A percentile compares a stretch with the other conserved stretches of the same genome.
Evolutionary conservation across 345 rosid species (phyloP).

Genomic region (Populus davidiana): DNA sequence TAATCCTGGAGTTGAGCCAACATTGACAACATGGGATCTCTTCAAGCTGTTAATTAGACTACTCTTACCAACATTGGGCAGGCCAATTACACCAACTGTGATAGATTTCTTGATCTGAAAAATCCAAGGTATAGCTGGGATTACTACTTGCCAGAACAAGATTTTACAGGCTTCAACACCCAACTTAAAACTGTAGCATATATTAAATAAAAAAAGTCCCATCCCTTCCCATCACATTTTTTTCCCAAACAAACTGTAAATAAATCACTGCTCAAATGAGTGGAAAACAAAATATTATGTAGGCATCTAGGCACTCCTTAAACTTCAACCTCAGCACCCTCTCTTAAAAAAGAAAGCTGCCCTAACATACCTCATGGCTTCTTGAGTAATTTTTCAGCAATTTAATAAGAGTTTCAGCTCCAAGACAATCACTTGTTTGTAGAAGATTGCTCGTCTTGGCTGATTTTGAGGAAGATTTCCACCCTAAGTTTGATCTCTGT

Average conservation of each 20-base stretch:
- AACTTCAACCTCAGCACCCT: neutral
- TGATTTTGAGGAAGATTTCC: conserved; percentile 68
- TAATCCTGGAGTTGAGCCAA: conserved; percentile 92
- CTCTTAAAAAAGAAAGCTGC: neutral
- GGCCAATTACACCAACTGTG: conserved; percentile 87
- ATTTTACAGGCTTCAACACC: neutral
- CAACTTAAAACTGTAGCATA: too few species aligned
- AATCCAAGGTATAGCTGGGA: conserved; percentile 6
- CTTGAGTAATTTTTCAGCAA: conserved; percentile 89
- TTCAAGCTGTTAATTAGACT: conserved; percentile 97
- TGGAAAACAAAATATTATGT: too few species aligned
- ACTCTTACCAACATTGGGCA: conserved; percentile 98
- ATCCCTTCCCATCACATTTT: too few species aligned
- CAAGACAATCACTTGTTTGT: conserved; percentile 97
- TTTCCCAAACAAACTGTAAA: too few species aligned
- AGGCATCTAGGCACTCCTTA: too few species aligned
- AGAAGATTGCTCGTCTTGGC: conserved; percentile 61
- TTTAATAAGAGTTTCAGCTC: conserved; percentile 90
- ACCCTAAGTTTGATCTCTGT: conserved; percentile 87
- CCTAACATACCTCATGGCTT: conserved; percentile 69
- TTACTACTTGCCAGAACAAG: neutral
- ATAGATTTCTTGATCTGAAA: conserved; percentile 86
- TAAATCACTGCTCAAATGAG: too few species aligned
- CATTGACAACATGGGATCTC: conserved; percentile 87
- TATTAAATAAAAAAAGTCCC: neutral